Percentiles rank a stretch among this genome's conserved stretches.
Conservation (phyloP, 768 basidiomycete genomes). For the Lepiota venenata region DNA sequence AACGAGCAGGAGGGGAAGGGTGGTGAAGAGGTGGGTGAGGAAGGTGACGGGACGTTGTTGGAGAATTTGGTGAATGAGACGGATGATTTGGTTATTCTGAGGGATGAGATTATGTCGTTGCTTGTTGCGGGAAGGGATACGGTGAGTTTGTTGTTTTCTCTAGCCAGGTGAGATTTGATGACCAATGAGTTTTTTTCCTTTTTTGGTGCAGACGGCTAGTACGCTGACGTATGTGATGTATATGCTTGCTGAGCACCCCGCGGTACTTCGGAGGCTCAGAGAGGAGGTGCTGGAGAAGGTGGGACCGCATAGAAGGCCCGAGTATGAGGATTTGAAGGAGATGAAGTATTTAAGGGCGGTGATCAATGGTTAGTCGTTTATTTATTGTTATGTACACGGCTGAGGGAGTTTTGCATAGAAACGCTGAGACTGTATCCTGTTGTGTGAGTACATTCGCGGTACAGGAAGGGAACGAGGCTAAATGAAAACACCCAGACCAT, state of each 20-base stretch:
- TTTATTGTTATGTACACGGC: not conserved
- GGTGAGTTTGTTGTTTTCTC: slow-evolving; percentile 18
- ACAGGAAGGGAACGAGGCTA: not conserved
- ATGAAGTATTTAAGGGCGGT: slow-evolving; percentile 43
- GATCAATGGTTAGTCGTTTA: slow-evolving; percentile 32
- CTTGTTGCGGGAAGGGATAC: slow-evolving; percentile 44
- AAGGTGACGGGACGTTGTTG: slow-evolving; percentile 36
- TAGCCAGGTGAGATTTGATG: not conserved
- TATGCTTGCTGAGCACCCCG: slow-evolving; percentile 42
- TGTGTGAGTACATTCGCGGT: slow-evolving; percentile 11
- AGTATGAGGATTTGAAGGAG: slow-evolving; percentile 37
- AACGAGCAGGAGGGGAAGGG: slow-evolving; percentile 5
- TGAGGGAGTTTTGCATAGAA: slow-evolving; percentile 12
- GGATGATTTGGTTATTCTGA: slow-evolving; percentile 34
- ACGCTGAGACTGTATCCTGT: slow-evolving; percentile 18
- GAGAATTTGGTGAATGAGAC: slow-evolving; percentile 42
- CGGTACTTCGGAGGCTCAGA: slow-evolving; percentile 34
- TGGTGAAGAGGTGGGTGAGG: slow-evolving; percentile 20
- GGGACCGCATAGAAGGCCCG: slow-evolving; percentile 30
- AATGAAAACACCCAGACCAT: not conserved
- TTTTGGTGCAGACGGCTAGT: slow-evolving; percentile 33
- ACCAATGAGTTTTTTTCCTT: not conserved
- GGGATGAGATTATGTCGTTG: slow-evolving; percentile 40
- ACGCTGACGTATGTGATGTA: slow-evolving; percentile 43
- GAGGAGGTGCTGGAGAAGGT: slow-evolving; percentile 38